A percentile compares a stretch with the other conserved stretches of the same genome.
Conservation (phyloP, 139 green algal species). For the Desmodesmus armatus region DNA sequence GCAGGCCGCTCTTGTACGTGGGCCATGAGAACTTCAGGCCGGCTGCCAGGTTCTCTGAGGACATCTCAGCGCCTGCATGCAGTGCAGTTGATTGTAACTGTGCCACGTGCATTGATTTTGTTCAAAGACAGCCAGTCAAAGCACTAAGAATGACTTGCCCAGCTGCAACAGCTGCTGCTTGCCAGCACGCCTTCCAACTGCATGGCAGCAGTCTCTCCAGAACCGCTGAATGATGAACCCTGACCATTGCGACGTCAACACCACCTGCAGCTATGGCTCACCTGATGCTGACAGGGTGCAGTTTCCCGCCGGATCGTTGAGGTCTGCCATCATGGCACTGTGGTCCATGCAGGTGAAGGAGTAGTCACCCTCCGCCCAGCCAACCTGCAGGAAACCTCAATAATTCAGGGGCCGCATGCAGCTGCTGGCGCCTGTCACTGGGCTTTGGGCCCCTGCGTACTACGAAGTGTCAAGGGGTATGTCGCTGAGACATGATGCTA, state of each 20-base stretch:
- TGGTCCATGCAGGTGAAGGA: slow-evolving; percentile 29
- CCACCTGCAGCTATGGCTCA: neutral
- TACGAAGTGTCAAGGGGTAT: no score
- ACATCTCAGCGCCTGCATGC: slow-evolving; percentile 7
- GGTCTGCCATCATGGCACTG: slow-evolving; percentile 32
- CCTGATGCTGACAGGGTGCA: slow-evolving; percentile 40
- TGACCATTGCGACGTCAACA: neutral
- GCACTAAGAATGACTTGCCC: neutral
- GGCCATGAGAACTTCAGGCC: slow-evolving; percentile 44
- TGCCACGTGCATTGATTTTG: neutral
- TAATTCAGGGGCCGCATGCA: no score
- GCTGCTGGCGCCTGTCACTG: no score
- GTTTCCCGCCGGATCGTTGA: neutral
- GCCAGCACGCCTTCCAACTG: neutral
- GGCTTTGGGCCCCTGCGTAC: no score
- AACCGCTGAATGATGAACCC: neutral
- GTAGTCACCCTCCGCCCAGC: slow-evolving; percentile 22
- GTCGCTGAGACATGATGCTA: no score
- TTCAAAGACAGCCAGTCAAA: neutral
- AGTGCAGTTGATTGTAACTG: neutral
- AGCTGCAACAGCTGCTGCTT: neutral
- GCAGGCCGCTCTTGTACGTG: slow-evolving; percentile 40
- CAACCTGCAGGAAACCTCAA: no score
- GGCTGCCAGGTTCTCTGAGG: neutral
- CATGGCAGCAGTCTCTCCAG: neutral